phyloP scores from a whole-genome alignment of 2,329 filamentous ascomycete genomes.

The Orbilia oligospora region DNA sequence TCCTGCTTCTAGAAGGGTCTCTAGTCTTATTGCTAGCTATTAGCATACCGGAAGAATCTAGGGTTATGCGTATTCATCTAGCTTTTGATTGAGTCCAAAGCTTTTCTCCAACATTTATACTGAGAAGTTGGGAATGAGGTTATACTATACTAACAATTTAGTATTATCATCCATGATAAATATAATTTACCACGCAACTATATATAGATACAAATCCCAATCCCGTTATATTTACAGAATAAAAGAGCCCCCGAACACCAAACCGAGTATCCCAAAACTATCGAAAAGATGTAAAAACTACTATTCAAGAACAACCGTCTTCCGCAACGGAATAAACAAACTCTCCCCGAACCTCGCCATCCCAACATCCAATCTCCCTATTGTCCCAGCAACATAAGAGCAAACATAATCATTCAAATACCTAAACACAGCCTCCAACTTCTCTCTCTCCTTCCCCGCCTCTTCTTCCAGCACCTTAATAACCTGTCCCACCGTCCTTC shows the following conservation, averaged over 20 bases:
- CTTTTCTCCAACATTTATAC: too few species aligned
- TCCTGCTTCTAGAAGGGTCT: too few species aligned
- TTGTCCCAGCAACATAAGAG: constrained; percentile 41
- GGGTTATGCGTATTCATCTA: too few species aligned
- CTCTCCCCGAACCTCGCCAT: constrained; percentile 53
- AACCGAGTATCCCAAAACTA: neutral
- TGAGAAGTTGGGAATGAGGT: too few species aligned
- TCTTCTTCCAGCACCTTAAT: constrained; percentile 8
- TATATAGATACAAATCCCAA: neutral
- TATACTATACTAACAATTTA: too few species aligned
- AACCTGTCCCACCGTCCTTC: constrained; percentile 26
- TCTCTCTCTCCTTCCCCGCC: constrained; percentile 22
- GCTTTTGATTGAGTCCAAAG: too few species aligned
- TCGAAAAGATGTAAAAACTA: neutral
- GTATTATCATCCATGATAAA: neutral
- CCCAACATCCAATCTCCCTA: constrained; percentile 46
- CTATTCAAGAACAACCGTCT: neutral
- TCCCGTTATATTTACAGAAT: neutral
- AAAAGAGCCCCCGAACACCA: neutral
- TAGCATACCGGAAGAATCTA: too few species aligned
- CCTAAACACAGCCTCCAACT: constrained; percentile 40
- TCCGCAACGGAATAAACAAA: constrained; percentile 46
- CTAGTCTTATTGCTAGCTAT: too few species aligned
- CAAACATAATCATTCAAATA: constrained; percentile 48
- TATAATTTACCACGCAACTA: neutral